Conservation (phyloP, 495 filamentous ascomycete genomes). For the Hyaloscypha finlandica region DNA sequence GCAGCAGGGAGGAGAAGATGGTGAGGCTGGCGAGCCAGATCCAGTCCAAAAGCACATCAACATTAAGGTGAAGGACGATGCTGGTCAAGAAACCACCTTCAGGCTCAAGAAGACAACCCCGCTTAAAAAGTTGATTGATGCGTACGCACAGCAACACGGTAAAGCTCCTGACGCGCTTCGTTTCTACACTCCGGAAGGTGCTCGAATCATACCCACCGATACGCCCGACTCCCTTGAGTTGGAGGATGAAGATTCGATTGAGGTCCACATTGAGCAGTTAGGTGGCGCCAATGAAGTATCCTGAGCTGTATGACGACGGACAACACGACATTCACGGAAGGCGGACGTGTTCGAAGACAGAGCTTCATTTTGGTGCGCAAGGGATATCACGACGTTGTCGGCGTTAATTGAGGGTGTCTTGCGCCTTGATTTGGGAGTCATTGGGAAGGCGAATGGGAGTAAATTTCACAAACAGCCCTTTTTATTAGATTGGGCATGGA, state of each 20-base stretch:
- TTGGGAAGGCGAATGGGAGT: too few relatives aligned
- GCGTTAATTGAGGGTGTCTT: neutral
- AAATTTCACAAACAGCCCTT: too few relatives aligned
- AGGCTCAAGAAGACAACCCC: slow-evolving; percentile 79
- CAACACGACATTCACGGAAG: neutral
- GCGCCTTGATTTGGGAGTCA: too few relatives aligned
- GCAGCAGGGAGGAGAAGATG: slow-evolving; percentile 11
- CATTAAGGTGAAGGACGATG: slow-evolving; percentile 76
- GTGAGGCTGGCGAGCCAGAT: neutral
- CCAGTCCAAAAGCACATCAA: slow-evolving; percentile 46
- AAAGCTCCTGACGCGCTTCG: slow-evolving; percentile 64
- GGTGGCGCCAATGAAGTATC: slow-evolving; percentile 43
- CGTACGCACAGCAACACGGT: slow-evolving; percentile 76
- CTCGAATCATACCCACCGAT: slow-evolving; percentile 65
- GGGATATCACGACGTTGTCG: neutral
- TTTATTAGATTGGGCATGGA: too few relatives aligned
- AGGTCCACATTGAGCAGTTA: slow-evolving; percentile 81
- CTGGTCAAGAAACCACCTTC: slow-evolving; percentile 84
- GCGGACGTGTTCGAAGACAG: neutral
- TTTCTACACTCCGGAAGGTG: slow-evolving; percentile 70
- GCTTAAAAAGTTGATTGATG: slow-evolving; percentile 79
- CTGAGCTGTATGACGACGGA: neutral
- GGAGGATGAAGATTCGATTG: slow-evolving; percentile 77
- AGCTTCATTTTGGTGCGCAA: neutral
- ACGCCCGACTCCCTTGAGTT: slow-evolving; percentile 54